Percentiles rank a stretch among this genome's conserved stretches.
Evolutionary conservation across 495 filamentous ascomycete genomes (phyloP).

Genomic region (Lophium mytilinum): DNA sequence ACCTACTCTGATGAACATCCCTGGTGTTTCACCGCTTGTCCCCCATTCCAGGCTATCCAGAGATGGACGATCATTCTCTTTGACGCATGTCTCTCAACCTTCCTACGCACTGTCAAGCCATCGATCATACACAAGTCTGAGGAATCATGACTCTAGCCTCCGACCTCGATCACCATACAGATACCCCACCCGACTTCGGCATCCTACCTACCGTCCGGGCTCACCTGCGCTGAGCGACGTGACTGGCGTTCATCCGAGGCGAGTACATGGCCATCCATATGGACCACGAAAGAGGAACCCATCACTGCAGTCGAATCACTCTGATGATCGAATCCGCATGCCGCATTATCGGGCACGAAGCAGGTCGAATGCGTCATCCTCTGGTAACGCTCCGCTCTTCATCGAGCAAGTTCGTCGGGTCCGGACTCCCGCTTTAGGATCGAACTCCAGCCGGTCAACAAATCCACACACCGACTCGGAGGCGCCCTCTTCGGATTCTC

Average conservation of each 20-base stretch:
- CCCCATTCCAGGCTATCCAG: constrained; percentile 18
- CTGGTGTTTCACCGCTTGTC: constrained; percentile 25
- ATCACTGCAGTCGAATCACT: constrained; percentile 6
- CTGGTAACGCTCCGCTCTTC: not conserved
- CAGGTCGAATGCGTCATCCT: not conserved
- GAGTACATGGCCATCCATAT: not conserved
- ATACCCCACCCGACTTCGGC: constrained; percentile 56
- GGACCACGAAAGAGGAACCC: constrained; percentile 2
- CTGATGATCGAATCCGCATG: constrained; percentile 5
- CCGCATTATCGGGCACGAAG: not conserved
- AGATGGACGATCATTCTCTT: constrained; percentile 47
- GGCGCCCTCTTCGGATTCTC: constrained; percentile 29
- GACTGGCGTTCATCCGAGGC: constrained; percentile 5
- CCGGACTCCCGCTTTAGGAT: constrained; percentile 8
- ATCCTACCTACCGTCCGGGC: constrained; percentile 54
- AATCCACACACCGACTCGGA: constrained; percentile 21
- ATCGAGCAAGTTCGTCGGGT: constrained; percentile 6
- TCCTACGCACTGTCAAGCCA: constrained; percentile 44
- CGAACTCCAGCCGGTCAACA: constrained; percentile 13
- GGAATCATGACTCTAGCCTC: constrained; percentile 37
- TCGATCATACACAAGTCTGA: constrained; percentile 46
- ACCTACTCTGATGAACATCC: constrained; percentile 21
- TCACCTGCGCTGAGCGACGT: constrained; percentile 44
- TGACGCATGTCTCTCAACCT: constrained; percentile 45
- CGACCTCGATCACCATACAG: constrained; percentile 55